Evolutionary conservation across 805 yeast species (phyloP).

Genomic region (Saccharomyces kudriavzevii): DNA sequence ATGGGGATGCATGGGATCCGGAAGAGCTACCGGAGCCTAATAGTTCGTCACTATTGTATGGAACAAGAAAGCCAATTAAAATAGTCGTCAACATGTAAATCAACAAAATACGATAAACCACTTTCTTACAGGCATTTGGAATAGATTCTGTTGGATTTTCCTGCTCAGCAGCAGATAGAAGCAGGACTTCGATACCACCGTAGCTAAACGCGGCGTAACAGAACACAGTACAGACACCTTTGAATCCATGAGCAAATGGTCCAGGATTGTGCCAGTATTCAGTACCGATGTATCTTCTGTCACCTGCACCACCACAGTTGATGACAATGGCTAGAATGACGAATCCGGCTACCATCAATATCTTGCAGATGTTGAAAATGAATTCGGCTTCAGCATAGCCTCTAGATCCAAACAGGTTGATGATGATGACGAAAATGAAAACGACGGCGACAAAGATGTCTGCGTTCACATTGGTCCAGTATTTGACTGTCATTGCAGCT

Average conservation of each 20-base stretch:
- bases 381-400: constrained; percentile 52
- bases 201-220: constrained; percentile 69
- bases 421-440: constrained; percentile 32
- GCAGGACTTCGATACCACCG: constrained; percentile 61
- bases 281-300: constrained; percentile 36
- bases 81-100: constrained; percentile 49
- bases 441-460: constrained; percentile 24
- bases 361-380: constrained; percentile 37
- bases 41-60: constrained; percentile 43
- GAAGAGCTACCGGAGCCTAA: constrained; percentile 49
- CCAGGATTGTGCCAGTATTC: constrained; percentile 47
- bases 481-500: constrained; percentile 43
- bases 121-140: constrained; percentile 53
- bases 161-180: constrained; percentile 67
- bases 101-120: constrained; percentile 47
- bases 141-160: constrained; percentile 42
- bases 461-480: constrained; percentile 33
- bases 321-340: constrained; percentile 43
- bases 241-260: constrained; percentile 45
- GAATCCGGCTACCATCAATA: constrained; percentile 39
- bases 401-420: constrained; percentile 45
- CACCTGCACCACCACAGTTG: constrained; percentile 40
- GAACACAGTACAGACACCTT: constrained; percentile 56
- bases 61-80: constrained; percentile 64
- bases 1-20: constrained; percentile 39